Evolutionary conservation across 2,329 filamentous ascomycete species (phyloP).

Genomic region (Bisporella sp.): DNA sequence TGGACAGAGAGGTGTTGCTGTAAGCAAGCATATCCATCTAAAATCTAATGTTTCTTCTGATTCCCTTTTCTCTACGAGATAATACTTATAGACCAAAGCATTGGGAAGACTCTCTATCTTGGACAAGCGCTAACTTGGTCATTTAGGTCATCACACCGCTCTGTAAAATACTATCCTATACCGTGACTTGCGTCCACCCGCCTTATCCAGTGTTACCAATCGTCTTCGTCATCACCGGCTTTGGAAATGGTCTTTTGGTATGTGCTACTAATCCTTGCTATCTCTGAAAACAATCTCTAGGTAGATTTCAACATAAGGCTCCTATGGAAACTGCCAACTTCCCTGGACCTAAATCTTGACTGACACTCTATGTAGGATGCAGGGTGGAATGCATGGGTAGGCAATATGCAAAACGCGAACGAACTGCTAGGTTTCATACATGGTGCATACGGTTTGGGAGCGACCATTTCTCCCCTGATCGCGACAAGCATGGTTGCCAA

Average conservation of each 20-base stretch:
- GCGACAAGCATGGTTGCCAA: constrained; percentile 63
- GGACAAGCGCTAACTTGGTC: too few species aligned
- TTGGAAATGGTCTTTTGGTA: constrained; percentile 57
- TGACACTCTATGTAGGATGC: constrained; percentile 33
- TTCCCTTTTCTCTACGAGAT: too few species aligned
- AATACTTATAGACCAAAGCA: too few species aligned
- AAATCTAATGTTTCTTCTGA: too few species aligned
- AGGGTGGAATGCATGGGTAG: constrained; percentile 54
- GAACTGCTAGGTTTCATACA: constrained; percentile 69
- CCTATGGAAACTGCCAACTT: background rate
- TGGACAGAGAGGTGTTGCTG: constrained; percentile 54
- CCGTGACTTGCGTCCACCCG: constrained; percentile 54
- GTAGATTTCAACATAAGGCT: background rate
- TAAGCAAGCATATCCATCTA: too few species aligned
- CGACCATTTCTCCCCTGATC: constrained; percentile 51
- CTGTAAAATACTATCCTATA: constrained; percentile 14
- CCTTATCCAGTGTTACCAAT: constrained; percentile 61
- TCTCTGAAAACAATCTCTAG: constrained; percentile 57
- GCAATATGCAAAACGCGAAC: constrained; percentile 62
- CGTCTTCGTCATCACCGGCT: constrained; percentile 58
- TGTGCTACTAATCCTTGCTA: constrained; percentile 42
- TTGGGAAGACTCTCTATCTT: too few species aligned
- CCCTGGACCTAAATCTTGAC: constrained; percentile 20
- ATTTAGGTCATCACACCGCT: constrained; percentile 20
- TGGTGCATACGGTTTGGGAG: constrained; percentile 65